Percentiles rank a stretch among this genome's conserved stretches.
These are phyloP conservation scores for Colletotrichum salicis DNA, from an alignment of 2,329 filamentous ascomycete species.

Conservation along the genomic window DNA sequence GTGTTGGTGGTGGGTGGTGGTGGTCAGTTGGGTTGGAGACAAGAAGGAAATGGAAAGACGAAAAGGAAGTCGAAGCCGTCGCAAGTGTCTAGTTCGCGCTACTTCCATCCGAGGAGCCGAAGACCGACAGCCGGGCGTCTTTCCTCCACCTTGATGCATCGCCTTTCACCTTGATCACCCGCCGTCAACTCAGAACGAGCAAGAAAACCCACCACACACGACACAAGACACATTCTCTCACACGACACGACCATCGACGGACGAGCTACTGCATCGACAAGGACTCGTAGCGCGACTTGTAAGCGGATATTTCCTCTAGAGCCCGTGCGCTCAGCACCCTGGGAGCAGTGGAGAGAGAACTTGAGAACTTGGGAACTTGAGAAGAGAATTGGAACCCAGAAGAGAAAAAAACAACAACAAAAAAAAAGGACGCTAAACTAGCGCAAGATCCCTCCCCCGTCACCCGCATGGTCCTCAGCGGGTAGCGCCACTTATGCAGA, in stretches of 20 bases:
- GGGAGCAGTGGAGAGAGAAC: too few relatives aligned
- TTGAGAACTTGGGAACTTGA: too few relatives aligned
- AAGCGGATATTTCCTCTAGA: slow-evolving; percentile 19
- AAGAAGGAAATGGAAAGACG: background rate
- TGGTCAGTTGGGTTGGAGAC: slow-evolving; percentile 2
- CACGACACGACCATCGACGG: slow-evolving; percentile 19
- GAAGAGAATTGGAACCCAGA: too few relatives aligned
- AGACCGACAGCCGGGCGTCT: slow-evolving; percentile 24
- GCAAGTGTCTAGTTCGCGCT: slow-evolving; percentile 16
- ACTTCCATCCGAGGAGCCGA: slow-evolving; percentile 24
- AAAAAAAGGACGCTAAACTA: slow-evolving; percentile 14
- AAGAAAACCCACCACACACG: slow-evolving; percentile 20
- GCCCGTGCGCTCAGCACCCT: slow-evolving; percentile 19
- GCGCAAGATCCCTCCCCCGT: slow-evolving; percentile 29
- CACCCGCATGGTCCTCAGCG: slow-evolving; percentile 19
- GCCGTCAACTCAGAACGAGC: background rate
- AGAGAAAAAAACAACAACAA: background rate
- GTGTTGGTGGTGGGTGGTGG: slow-evolving; percentile 5
- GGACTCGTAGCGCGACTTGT: slow-evolving; percentile 25
- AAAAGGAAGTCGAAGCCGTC: slow-evolving; percentile 9
- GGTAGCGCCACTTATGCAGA: slow-evolving; percentile 19
- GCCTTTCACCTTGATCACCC: background rate
- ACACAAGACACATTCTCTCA: background rate
- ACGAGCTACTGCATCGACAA: slow-evolving; percentile 29
- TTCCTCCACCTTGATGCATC: background rate